phyloP scores from a whole-genome alignment of 495 filamentous ascomycete genomes.

The Penicillium maclennaniae region DNA sequence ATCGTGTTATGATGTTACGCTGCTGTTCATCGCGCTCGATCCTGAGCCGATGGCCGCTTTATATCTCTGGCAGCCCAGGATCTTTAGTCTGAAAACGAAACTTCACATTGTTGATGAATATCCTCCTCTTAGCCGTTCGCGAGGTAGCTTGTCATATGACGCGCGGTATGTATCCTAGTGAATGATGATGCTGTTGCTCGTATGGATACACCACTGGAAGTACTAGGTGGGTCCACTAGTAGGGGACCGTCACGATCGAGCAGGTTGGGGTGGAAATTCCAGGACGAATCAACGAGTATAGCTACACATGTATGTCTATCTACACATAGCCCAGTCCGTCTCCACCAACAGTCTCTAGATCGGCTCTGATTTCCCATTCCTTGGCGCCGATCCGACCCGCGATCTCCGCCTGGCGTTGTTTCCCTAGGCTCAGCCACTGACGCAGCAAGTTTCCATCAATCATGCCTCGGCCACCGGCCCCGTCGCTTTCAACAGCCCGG shows the following conservation, averaged over 20 bases:
- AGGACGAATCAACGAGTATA: neutral
- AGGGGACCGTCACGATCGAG: neutral
- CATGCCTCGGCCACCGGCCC: conserved; percentile 51
- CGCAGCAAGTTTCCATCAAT: conserved; percentile 59
- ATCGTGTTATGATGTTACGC: conserved; percentile 32
- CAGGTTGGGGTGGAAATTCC: neutral
- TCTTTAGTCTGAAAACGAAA: conserved; percentile 6
- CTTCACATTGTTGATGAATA: conserved; percentile 4
- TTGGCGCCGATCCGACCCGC: conserved; percentile 58
- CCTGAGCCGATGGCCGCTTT: conserved; percentile 7
- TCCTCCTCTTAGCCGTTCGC: neutral
- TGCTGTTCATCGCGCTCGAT: conserved; percentile 13
- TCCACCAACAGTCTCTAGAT: conserved; percentile 59
- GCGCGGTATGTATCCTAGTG: neutral
- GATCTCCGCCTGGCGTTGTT: conserved; percentile 65
- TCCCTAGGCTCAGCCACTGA: conserved; percentile 67
- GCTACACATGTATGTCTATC: neutral
- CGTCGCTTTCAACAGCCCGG: conserved; percentile 52
- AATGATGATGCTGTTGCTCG: too few species aligned
- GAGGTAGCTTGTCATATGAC: neutral
- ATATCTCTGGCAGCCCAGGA: conserved; percentile 3
- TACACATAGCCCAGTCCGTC: conserved; percentile 52
- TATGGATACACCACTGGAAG: too few species aligned
- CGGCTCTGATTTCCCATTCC: conserved; percentile 54
- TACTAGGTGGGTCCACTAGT: too few species aligned